Conservation (phyloP, 257 asterid genomes). For the Capsicum chinense region DNA sequence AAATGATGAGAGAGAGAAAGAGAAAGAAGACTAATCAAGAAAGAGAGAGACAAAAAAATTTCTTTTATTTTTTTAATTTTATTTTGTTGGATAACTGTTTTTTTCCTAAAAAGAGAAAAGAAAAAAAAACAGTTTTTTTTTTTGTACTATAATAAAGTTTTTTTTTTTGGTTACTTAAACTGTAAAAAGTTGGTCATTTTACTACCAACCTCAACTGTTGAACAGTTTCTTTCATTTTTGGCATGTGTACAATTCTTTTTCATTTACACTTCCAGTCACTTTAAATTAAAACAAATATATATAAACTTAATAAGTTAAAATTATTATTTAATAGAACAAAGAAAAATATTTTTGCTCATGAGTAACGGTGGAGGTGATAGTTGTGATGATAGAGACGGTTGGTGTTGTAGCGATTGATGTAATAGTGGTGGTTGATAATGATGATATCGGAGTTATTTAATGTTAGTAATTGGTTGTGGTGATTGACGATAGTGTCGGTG, state of each 20-base stretch:
- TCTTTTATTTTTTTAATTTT: neutral
- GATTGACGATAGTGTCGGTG: no score
- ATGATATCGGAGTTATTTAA: neutral
- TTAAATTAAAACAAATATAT: no score
- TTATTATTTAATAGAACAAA: no score
- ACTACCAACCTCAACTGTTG: neutral
- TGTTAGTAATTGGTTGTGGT: neutral
- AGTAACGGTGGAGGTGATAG: neutral
- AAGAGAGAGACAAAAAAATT: constrained; percentile 23
- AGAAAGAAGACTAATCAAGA: neutral
- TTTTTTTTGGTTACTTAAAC: neutral
- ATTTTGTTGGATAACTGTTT: constrained; percentile 18
- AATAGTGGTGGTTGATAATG: neutral
- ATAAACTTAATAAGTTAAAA: no score
- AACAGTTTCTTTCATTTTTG: neutral
- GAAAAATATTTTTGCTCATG: neutral
- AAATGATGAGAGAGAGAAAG: neutral
- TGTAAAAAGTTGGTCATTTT: neutral
- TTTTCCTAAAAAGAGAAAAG: neutral
- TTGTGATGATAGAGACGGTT: neutral
- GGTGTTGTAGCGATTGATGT: neutral
- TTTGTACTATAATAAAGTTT: neutral
- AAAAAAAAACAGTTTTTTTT: neutral
- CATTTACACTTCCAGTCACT: neutral
- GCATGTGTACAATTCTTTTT: neutral